phyloP scores from a whole-genome alignment of 257 asterid genomes.

The Verbena officinalis region DNA sequence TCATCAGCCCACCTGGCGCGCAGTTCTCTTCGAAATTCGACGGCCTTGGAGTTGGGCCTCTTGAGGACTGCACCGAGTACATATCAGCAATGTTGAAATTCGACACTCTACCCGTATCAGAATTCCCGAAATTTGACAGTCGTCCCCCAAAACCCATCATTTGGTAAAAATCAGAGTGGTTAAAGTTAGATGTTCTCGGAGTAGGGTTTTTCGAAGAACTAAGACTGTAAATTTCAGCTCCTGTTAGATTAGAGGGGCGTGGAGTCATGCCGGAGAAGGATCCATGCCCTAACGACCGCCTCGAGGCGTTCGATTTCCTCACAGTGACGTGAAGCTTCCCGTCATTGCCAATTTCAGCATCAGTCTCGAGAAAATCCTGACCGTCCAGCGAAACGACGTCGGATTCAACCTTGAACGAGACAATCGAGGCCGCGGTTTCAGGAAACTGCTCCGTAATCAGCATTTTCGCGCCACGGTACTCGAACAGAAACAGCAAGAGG shows the following conservation, averaged over 20 bases:
- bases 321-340: constrained; percentile 89
- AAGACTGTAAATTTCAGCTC: constrained; percentile 60
- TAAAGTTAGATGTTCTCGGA: constrained; percentile 57
- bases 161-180: constrained; percentile 57
- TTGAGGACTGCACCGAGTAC: constrained; percentile 85
- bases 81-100: constrained; percentile 71
- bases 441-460: constrained; percentile 90
- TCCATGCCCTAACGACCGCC: constrained; percentile 63
- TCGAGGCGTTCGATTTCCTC: constrained; percentile 82
- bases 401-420: constrained; percentile 86
- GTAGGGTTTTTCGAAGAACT: constrained; percentile 59
- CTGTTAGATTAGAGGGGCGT: constrained; percentile 57
- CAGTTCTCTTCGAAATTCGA: constrained; percentile 86
- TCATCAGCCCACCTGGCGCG: constrained; percentile 64
- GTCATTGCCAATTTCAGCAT: constrained; percentile 79
- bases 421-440: constrained; percentile 88
- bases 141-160: constrained; percentile 77
- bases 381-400: constrained; percentile 93
- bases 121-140: constrained; percentile 72
- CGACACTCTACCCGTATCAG: constrained; percentile 66
- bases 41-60: constrained; percentile 92
- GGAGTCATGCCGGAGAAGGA: constrained; percentile 53
- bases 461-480: constrained; percentile 89
- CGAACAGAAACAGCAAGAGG: constrained; percentile 70
- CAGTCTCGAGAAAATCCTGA: constrained; percentile 90